Evolutionary conservation across 495 filamentous ascomycete genomes (phyloP).

Genomic region (Hyaloscypha bicolor): DNA sequence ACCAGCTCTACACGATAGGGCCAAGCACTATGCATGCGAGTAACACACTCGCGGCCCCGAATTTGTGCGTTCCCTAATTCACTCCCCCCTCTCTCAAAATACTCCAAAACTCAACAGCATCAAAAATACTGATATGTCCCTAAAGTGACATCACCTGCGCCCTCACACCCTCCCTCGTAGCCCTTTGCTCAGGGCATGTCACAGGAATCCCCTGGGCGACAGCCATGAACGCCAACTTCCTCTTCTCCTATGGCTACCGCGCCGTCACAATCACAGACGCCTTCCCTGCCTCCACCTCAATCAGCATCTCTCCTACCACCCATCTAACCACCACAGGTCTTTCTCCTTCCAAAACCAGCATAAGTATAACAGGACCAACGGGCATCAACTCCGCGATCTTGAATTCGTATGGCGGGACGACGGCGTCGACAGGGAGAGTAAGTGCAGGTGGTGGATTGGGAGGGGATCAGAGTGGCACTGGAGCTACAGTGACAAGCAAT

Average conservation of each 20-base stretch:
- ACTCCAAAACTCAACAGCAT: neutral
- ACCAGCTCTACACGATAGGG: neutral
- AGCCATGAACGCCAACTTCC: neutral
- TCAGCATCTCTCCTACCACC: neutral
- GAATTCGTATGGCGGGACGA: neutral
- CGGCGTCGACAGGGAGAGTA: neutral
- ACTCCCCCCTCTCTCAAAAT: neutral
- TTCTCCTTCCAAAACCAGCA: neutral
- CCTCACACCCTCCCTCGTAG: neutral
- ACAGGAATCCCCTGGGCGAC: neutral
- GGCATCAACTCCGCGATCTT: neutral
- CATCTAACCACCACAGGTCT: too few species aligned
- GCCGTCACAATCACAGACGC: neutral
- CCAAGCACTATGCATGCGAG: neutral
- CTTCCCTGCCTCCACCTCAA: neutral
- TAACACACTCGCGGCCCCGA: neutral
- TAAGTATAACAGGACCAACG: neutral
- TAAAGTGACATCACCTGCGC: neutral
- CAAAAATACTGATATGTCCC: neutral
- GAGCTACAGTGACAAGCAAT: neutral
- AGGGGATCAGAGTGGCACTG: neutral
- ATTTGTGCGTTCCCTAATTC: neutral
- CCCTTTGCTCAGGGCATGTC: neutral
- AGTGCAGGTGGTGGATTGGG: neutral
- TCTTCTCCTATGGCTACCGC: neutral